Percentiles rank a stretch among this genome's conserved stretches.
Evolutionary conservation across 1,139 yeast species (phyloP).

Genomic region (Suhomyces bribrorum): DNA sequence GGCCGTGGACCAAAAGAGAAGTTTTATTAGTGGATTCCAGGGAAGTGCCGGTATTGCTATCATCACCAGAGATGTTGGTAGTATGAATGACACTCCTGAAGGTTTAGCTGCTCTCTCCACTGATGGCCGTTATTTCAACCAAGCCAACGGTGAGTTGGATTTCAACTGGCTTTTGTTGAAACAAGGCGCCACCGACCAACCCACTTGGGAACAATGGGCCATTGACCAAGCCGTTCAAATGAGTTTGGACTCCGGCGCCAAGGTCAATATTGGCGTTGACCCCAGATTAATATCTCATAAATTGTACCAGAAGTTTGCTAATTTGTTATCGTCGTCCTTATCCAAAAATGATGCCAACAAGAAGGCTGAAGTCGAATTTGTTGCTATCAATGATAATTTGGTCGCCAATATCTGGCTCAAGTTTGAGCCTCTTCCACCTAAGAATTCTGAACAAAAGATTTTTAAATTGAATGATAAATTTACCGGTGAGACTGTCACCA

Average conservation of each 20-base stretch:
- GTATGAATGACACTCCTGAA: conserved; percentile 57
- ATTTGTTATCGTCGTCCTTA: conserved; percentile 23
- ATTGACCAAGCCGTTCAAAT: conserved; percentile 59
- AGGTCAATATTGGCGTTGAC: conserved; percentile 46
- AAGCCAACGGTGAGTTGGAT: conserved; percentile 86
- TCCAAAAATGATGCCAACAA: conserved; percentile 17
- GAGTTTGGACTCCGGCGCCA: conserved; percentile 45
- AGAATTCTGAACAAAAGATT: conserved; percentile 42
- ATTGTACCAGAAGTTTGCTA: conserved; percentile 29
- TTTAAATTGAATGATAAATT: conserved; percentile 45
- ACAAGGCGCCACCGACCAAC: conserved; percentile 73
- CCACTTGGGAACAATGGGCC: conserved; percentile 90
- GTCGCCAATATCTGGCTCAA: conserved; percentile 74
- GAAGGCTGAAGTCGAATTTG: conserved; percentile 55
- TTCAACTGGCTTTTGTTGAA: conserved; percentile 84
- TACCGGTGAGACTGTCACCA: conserved; percentile 49
- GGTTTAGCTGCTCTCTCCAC: conserved; percentile 83
- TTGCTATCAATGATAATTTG: conserved; percentile 68
- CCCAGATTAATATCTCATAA: conserved; percentile 68
- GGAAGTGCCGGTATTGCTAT: conserved; percentile 97
- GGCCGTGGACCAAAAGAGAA: conserved; percentile 76
- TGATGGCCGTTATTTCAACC: conserved; percentile 92
- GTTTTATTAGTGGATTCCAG: conserved; percentile 84
- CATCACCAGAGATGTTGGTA: conserved; percentile 68
- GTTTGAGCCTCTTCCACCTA: conserved; percentile 51